These are phyloP conservation scores for Aspergillus neotritici DNA, from an alignment of 2,329 filamentous ascomycete genomes.

Conservation along the genomic window DNA sequence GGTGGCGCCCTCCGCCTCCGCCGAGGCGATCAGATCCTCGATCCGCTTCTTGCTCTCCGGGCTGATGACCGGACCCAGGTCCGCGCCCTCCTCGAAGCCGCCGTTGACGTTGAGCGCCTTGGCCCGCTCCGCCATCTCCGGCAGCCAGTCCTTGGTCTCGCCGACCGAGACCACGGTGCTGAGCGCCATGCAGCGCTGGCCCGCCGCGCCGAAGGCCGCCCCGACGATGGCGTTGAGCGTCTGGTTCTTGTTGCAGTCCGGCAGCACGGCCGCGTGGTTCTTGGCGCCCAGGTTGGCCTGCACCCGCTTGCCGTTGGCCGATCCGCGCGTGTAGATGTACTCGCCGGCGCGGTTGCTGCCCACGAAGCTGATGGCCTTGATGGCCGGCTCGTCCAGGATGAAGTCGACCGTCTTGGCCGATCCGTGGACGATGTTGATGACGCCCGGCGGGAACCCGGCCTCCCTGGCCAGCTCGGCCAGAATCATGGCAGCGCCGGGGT, in stretches of 20 bases:
- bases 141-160: constrained; percentile 60
- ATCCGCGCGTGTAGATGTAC: constrained; percentile 62
- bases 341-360: constrained; percentile 64
- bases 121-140: constrained; percentile 58
- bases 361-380: constrained; percentile 65
- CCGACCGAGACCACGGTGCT: constrained; percentile 61
- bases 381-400: constrained; percentile 61
- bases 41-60: constrained; percentile 60
- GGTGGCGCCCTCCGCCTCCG: constrained; percentile 59
- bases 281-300: constrained; percentile 66
- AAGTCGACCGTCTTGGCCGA: constrained; percentile 62
- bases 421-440: constrained; percentile 63
- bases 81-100: constrained; percentile 58
- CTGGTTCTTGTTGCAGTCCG: constrained; percentile 65
- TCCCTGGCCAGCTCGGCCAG: constrained; percentile 58
- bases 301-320: constrained; percentile 64
- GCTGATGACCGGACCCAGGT: constrained; percentile 61
- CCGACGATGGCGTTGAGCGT: constrained; percentile 61
- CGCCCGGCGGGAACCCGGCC: constrained; percentile 60
- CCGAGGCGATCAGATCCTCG: constrained; percentile 55
- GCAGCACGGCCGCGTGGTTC: constrained; percentile 63
- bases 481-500: constrained; percentile 62
- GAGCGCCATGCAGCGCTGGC: constrained; percentile 65
- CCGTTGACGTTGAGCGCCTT: constrained; percentile 57
- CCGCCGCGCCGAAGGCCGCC: constrained; percentile 63